Conservation (phyloP, 1,284 basidiomycete genomes). For the Irpex sp. region DNA sequence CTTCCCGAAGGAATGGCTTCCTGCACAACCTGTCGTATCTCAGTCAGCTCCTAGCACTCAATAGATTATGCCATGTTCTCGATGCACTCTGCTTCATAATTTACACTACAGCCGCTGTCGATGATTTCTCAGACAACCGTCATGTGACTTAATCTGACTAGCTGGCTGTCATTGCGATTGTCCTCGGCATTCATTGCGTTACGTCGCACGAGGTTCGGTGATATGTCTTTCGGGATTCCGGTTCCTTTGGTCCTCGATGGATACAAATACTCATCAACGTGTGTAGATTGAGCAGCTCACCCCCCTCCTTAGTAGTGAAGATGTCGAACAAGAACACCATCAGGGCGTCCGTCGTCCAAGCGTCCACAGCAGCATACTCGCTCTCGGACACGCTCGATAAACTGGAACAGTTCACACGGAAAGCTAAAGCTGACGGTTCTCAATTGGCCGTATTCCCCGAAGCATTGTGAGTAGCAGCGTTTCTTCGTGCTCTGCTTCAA, state of each 20-base stretch:
- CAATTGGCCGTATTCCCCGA: slow-evolving; percentile 72
- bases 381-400: slow-evolving; percentile 53
- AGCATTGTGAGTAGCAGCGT: slow-evolving; percentile 49
- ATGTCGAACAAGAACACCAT: slow-evolving; percentile 21
- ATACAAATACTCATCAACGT: neutral
- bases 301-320: neutral
- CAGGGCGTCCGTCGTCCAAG: slow-evolving; percentile 52
- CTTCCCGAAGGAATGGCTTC: slow-evolving; percentile 83
- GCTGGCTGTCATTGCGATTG: neutral
- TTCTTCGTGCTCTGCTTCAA: too few relatives aligned
- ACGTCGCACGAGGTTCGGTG: neutral
- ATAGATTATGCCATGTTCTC: slow-evolving; percentile 13
- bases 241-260: neutral
- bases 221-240: neutral
- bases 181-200: neutral
- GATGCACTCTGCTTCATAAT: neutral
- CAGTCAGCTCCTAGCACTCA: slow-evolving; percentile 8
- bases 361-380: slow-evolving; percentile 50
- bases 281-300: neutral
- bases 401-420: slow-evolving; percentile 45
- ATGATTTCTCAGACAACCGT: neutral
- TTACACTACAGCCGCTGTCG: neutral
- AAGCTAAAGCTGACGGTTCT: slow-evolving; percentile 49
- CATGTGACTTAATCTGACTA: neutral
- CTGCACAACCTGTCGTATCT: slow-evolving; percentile 22